Percentiles rank a stretch among this genome's conserved stretches.
Conservation (phyloP, 345 rosid genomes). For the Fremontodendron californicum region DNA sequence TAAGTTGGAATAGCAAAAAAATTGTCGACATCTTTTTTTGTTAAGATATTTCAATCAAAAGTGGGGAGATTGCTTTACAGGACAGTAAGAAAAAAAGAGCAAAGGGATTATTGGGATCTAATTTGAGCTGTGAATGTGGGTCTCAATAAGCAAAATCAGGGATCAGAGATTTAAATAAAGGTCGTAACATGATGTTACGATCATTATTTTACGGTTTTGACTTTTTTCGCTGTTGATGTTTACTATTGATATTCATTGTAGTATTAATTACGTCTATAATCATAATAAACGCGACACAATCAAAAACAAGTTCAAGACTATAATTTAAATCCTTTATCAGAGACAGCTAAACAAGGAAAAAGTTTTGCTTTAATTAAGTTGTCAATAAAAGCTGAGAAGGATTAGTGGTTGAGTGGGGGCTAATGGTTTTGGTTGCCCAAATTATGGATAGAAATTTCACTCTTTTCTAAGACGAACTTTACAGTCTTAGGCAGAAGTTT, state of each 20-base stretch:
- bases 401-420: background rate
- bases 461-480: background rate
- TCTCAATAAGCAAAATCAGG: background rate
- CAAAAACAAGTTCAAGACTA: too few species aligned
- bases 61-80: conserved; percentile 15
- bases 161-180: too few species aligned
- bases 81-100: background rate
- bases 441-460: background rate
- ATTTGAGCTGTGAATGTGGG: background rate
- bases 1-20: background rate
- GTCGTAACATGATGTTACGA: too few species aligned
- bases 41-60: background rate
- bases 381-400: background rate
- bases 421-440: background rate
- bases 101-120: background rate
- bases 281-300: too few species aligned
- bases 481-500: background rate
- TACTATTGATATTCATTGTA: too few species aligned
- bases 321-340: too few species aligned
- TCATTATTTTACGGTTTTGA: too few species aligned
- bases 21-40: background rate
- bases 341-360: too few species aligned
- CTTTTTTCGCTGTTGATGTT: too few species aligned
- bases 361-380: background rate
- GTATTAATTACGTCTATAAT: too few species aligned